Conservation (phyloP, 78 protist species). For the Tieghemostelium lacteum region DNA sequence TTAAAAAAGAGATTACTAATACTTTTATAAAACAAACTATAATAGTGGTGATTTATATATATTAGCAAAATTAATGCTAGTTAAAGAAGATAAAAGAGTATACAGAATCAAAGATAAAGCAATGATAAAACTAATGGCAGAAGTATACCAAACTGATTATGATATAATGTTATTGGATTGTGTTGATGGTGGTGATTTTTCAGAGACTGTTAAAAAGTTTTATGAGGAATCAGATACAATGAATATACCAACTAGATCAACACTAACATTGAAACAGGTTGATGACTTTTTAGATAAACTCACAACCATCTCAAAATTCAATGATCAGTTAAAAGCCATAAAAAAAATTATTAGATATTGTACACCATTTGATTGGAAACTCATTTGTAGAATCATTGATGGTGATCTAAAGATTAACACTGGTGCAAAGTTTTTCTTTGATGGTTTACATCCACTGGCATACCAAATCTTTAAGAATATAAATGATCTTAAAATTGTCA, state of each 20-base stretch:
- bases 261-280: slow-evolving; percentile 78
- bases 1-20: not conserved
- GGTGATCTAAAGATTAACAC: slow-evolving; percentile 82
- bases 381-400: slow-evolving; percentile 68
- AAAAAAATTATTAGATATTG: slow-evolving; percentile 47
- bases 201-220: slow-evolving; percentile 82
- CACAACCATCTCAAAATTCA: slow-evolving; percentile 67
- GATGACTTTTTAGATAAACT: slow-evolving; percentile 74
- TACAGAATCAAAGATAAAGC: slow-evolving; percentile 83
- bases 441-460: slow-evolving; percentile 84
- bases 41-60: slow-evolving; percentile 82
- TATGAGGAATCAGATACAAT: no score
- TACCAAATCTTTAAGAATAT: slow-evolving; percentile 74
- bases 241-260: no score
- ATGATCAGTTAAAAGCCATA: slow-evolving; percentile 73
- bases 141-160: slow-evolving; percentile 11
- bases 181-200: slow-evolving; percentile 84
- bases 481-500: slow-evolving; percentile 60
- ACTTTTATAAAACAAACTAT: not conserved
- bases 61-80: slow-evolving; percentile 76
- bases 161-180: slow-evolving; percentile 77
- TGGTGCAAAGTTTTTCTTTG: slow-evolving; percentile 85
- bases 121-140: slow-evolving; percentile 73
- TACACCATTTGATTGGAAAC: slow-evolving; percentile 72
- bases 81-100: slow-evolving; percentile 78